Base-by-base conservation (phyloP, 2,329 filamentous ascomycete genomes). In the Talaromyces sp. region DNA sequence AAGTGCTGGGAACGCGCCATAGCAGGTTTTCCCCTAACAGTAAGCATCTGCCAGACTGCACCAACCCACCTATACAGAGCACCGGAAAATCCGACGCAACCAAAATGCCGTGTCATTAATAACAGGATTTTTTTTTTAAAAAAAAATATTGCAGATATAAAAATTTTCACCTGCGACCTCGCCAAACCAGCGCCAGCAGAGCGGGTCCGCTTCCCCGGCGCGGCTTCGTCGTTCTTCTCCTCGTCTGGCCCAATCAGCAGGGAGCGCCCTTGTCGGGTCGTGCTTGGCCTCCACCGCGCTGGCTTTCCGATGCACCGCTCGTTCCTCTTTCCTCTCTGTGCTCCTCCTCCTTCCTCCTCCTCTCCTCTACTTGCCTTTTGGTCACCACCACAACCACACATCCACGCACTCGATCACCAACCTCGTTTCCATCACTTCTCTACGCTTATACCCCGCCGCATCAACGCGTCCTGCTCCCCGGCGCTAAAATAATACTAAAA, bases 181-280 rank as follows among this genome's bases (percentile, higher is more conserved):
- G n/a, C n/a, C n/a, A 31, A 31, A 31, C 9, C 8, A 9, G 27
- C 10, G 17, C 26, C 11, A 9, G 26, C 26, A 31, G 55, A 50
- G 59, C 59, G 59, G 58, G 59, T 35, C 59, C 59, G 59, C 54
- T 51, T 60, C 59, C 32, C 32, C 58, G 55, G 60, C 58, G 62
- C 60, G 60, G 58, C 35, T 17, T 52, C 38, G 64, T 63, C 62
- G 60, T 66, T 67, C 68, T 63, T 67, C 72, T 73, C 73, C 73
- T 75, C 71, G 66, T 71, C 68, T 72, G 66, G 64, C 43, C 73
- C 73, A 75, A 75, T 75, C 69, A 75, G 59, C 52, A 58, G 65
- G 59, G 53, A 58, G 56, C 49, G 62, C 57, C 53, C 58, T 59
- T 59, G 62, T 43, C 68, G 51, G 57, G 58, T 52, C 68, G 61